Conservation (phyloP, 176 grass and related monocot species). For the Eleusine indica region DNA sequence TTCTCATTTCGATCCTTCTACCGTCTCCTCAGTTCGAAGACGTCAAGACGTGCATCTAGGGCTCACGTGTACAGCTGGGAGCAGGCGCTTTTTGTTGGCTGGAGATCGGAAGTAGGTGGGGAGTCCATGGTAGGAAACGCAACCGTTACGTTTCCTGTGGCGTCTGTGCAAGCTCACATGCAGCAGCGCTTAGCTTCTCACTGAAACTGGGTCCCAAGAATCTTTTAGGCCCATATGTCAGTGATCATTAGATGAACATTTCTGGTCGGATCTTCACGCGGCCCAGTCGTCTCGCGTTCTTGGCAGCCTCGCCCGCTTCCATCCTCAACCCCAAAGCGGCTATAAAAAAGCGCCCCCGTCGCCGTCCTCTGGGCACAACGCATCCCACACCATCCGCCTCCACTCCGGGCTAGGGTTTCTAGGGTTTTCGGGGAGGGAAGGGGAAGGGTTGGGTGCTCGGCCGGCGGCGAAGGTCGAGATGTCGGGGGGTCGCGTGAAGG, state of each 20-base stretch:
- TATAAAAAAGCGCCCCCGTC: not conserved
- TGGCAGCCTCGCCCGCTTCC: not conserved
- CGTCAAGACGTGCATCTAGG: not conserved
- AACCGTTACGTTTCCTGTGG: not conserved
- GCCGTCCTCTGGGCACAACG: not conserved
- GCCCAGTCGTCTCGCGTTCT: not conserved
- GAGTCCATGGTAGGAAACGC: not conserved
- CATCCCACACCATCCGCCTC: not conserved
- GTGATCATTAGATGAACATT: not conserved
- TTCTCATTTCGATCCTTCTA: not conserved
- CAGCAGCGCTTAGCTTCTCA: accelerated
- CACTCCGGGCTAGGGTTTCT: constrained; percentile 3
- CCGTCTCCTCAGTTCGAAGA: not conserved
- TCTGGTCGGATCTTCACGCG: not conserved
- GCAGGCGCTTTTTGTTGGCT: not conserved
- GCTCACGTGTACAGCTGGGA: not conserved
- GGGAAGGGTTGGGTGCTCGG: not conserved
- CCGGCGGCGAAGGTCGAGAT: not conserved
- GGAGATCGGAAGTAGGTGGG: not conserved
- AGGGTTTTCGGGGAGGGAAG: not conserved
- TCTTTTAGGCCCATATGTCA: accelerated
- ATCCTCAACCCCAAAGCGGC: not conserved
- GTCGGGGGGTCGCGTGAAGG: constrained; percentile 22
- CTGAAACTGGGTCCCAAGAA: not conserved
- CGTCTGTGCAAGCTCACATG: not conserved